phyloP scores from a whole-genome alignment of 2,329 filamentous ascomycete species.

The Cytospora piceicola region DNA sequence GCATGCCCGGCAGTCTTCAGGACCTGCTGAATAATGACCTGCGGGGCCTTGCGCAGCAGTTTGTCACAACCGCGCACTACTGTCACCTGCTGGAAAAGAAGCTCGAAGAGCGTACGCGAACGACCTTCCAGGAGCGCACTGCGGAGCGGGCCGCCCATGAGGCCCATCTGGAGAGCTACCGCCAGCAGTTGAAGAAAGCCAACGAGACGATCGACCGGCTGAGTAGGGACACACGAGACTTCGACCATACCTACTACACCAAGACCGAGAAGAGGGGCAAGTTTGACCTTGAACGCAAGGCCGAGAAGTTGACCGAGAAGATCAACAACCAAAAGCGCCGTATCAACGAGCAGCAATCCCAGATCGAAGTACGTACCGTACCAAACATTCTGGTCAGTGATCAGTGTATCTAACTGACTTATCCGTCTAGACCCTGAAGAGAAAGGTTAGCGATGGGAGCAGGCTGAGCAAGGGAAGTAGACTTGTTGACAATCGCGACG shows the following conservation, averaged over 20 bases:
- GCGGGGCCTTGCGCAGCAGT: conserved; percentile 21
- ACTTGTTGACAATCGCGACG: conserved; percentile 4
- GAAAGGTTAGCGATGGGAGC: conserved; percentile 17
- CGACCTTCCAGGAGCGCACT: conserved; percentile 1
- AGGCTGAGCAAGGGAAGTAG: conserved; percentile 10
- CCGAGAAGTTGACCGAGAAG: conserved; percentile 25
- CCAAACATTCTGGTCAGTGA: accelerated
- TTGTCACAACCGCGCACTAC: conserved; percentile 18
- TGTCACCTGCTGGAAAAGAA: conserved; percentile 21
- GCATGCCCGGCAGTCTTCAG: conserved; percentile 16
- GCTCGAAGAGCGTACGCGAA: conserved; percentile 9
- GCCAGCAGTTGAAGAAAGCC: conserved; percentile 17
- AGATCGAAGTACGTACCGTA: conserved; percentile 25
- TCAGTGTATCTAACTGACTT: background rate
- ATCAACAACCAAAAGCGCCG: conserved; percentile 31
- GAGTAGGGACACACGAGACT: background rate
- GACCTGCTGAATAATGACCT: conserved; percentile 27
- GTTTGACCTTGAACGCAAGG: conserved; percentile 14
- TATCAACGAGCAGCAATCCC: conserved; percentile 29
- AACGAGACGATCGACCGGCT: conserved; percentile 11
- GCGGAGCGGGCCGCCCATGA: conserved; percentile 14
- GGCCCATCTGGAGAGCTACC: conserved; percentile 19
- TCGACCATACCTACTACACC: conserved; percentile 4
- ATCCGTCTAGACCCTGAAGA: conserved; percentile 21
- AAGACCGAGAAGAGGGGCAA: conserved; percentile 24